Evolutionary conservation across 345 rosid genomes (phyloP).

Genomic region (Iberis pinnata): DNA sequence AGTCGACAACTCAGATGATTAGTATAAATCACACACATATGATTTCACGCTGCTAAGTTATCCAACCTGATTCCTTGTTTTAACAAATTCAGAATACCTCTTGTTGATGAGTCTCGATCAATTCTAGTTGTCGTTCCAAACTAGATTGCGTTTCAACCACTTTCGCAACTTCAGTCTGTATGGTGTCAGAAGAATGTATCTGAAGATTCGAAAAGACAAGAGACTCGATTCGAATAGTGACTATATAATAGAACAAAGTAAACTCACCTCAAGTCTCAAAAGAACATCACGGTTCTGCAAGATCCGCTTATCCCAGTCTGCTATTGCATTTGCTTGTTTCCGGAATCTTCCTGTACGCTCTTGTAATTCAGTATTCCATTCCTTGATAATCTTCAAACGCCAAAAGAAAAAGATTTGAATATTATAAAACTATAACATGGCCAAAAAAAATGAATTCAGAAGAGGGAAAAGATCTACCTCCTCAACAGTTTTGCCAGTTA

Average conservation of each 20-base stretch:
- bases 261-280: constrained; percentile 83
- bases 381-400: constrained; percentile 72
- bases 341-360: constrained; percentile 84
- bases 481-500: constrained; percentile 85
- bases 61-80: background rate
- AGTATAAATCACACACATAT: background rate
- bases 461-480: constrained; percentile 46
- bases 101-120: constrained; percentile 93
- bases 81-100: constrained; percentile 44
- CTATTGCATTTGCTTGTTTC: constrained; percentile 88
- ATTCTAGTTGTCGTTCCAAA: constrained; percentile 80
- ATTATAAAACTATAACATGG: background rate
- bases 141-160: constrained; percentile 87
- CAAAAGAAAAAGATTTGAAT: background rate
- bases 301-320: constrained; percentile 98
- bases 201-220: background rate
- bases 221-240: too few relatives aligned
- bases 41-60: background rate
- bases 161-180: constrained; percentile 93
- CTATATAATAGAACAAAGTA: background rate
- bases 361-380: constrained; percentile 92
- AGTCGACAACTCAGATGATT: background rate
- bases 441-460: background rate
- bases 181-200: constrained; percentile 13
- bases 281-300: constrained; percentile 95